Conservation (phyloP, 2,329 filamentous ascomycete species). For the Colletotrichum noveboracense region DNA sequence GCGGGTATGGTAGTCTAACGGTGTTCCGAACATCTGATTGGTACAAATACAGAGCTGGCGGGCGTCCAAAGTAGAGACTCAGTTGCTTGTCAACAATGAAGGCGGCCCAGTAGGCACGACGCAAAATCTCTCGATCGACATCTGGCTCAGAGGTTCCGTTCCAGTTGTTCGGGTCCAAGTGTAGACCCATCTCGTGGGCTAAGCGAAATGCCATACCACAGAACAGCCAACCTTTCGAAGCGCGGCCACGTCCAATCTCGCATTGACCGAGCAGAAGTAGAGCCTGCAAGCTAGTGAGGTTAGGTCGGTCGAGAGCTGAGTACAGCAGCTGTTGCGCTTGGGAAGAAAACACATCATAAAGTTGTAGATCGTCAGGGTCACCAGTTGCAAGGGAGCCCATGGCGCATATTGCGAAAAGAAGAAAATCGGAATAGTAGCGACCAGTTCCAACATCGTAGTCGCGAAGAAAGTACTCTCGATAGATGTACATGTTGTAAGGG, state of each 20-base stretch:
- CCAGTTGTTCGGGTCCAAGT: conserved; percentile 57
- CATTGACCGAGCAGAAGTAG: conserved; percentile 50
- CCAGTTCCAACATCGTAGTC: conserved; percentile 53
- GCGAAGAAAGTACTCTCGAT: conserved; percentile 54
- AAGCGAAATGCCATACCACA: conserved; percentile 58
- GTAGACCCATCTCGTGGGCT: conserved; percentile 57
- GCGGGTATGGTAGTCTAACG: conserved; percentile 52
- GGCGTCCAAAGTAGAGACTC: conserved; percentile 55
- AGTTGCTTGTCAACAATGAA: conserved; percentile 57
- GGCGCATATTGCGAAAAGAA: conserved; percentile 54
- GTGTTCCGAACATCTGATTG: conserved; percentile 55
- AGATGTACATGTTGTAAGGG: conserved; percentile 54
- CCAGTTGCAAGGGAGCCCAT: conserved; percentile 52
- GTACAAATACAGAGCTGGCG: conserved; percentile 52
- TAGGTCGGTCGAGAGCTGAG: conserved; percentile 47
- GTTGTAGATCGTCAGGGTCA: conserved; percentile 34
- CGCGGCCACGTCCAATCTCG: conserved; percentile 51
- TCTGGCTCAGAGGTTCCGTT: conserved; percentile 38
- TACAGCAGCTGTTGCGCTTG: conserved; percentile 44
- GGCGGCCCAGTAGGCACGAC: conserved; percentile 55
- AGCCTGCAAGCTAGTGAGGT: conserved; percentile 51
- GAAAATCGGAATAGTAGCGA: conserved; percentile 53
- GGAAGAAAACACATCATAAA: not conserved
- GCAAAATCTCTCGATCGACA: conserved; percentile 51
- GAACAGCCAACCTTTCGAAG: conserved; percentile 56